Conservation (phyloP, 768 basidiomycete species). For the Naganishia vaughanmartiniae region DNA sequence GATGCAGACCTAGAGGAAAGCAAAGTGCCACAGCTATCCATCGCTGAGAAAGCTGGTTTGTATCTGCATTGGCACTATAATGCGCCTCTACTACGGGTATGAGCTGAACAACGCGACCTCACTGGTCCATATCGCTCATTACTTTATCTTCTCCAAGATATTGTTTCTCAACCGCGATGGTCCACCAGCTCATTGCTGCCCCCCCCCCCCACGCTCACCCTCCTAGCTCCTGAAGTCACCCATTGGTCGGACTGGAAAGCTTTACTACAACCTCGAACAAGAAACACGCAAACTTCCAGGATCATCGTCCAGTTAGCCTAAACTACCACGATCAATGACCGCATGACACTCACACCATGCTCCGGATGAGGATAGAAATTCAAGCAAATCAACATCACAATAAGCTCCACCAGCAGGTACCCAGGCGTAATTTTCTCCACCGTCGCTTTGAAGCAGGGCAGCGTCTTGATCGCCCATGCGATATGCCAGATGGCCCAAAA, state of each 20-base stretch:
- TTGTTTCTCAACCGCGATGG: too few species aligned
- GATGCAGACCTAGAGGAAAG: too few species aligned
- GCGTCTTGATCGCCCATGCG: not conserved
- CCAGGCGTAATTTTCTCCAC: not conserved
- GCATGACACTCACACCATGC: not conserved
- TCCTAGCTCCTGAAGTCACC: too few species aligned
- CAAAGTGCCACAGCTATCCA: too few species aligned
- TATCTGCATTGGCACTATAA: too few species aligned
- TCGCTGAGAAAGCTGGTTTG: too few species aligned
- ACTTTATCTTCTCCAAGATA: too few species aligned
- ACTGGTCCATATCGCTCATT: too few species aligned
- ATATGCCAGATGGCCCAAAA: constrained; percentile 14
- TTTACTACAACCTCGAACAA: not conserved
- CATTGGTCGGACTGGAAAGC: not conserved
- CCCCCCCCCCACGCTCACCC: too few species aligned
- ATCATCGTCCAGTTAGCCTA: not conserved
- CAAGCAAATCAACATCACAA: constrained; percentile 1
- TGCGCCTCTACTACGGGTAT: too few species aligned
- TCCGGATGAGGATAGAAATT: constrained; percentile 4
- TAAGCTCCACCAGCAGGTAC: constrained; percentile 5
- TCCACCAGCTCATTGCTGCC: too few species aligned
- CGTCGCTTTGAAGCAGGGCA: constrained; percentile 1
- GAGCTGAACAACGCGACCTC: too few species aligned
- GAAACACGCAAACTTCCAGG: not conserved
- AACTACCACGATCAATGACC: not conserved